Base-by-base conservation (phyloP, 2,329 filamentous ascomycete species). In the Lachnellula arida region DNA sequence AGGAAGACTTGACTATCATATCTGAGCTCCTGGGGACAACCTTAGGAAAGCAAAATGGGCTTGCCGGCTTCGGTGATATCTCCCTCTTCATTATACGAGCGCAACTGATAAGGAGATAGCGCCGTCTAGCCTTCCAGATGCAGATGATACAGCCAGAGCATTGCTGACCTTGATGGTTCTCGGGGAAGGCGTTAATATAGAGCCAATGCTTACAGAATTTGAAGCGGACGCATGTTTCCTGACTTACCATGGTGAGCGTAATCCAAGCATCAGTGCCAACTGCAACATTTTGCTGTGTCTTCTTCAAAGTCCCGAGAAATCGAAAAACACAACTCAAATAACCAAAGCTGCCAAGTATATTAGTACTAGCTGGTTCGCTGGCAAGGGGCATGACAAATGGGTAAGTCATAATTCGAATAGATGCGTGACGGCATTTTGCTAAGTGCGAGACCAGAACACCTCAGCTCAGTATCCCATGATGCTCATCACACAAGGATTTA, bases 401-500 rank as follows among this genome's bases (percentile, higher is more conserved):
- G 53, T 55, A n/a, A 23, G 34, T 28, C 7, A 11, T 39, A 32
- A 39, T 8, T 49, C 2, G 19, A 40, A 34, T 22, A 11, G 11
- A 11, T 35, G n/a, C 8, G 17, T 5, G 15, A 9, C 19, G 25
- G 19, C 11, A 19, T 28, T 17, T 23, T 17, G 15, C 12, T 22
- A 25, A 17, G 40, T 25, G 4, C n/a, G 28, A 6, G 14, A 19
- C 19, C 42, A 54, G 52, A 54, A 54, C 17, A 17, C 28, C 12
- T 54, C 46, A 12, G 6, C 14, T 12, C 39, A 55, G 9, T 55
- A 55, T 46, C 39, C 53, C 8, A 50, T 50, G 15, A 50, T 55
- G 53, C 40, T 55, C 5, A 4, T 51, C 2, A 39, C 53, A 5
- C 39, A 55, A 46, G 17, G n/a, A 11, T 22, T 53, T 15, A 19